phyloP scores from a whole-genome alignment of 768 basidiomycete species.

The Collybia nuda region DNA sequence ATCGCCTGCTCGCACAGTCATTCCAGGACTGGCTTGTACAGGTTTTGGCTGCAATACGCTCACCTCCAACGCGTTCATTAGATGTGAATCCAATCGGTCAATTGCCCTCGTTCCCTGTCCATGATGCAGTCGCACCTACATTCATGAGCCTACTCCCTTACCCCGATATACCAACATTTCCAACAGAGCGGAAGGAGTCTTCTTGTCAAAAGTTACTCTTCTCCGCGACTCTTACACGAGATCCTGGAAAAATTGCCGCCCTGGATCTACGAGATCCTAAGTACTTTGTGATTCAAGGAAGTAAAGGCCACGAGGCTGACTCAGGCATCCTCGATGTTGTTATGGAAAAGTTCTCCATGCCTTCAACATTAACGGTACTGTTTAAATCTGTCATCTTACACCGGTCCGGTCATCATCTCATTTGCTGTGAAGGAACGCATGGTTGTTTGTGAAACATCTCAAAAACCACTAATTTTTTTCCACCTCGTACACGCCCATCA shows the following conservation, averaged over 20 bases:
- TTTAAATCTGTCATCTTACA: neutral
- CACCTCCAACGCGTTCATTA: constrained; percentile 12
- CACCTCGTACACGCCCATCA: constrained; percentile 69
- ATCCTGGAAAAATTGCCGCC: constrained; percentile 90
- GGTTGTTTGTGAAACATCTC: constrained; percentile 71
- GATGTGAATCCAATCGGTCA: neutral
- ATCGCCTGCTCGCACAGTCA: constrained; percentile 90
- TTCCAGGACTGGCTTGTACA: constrained; percentile 94
- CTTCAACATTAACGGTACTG: constrained; percentile 69
- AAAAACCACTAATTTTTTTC: constrained; percentile 90
- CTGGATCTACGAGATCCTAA: constrained; percentile 77
- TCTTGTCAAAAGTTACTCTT: constrained; percentile 95
- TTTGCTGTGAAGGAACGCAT: constrained; percentile 71
- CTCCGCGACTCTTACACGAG: constrained; percentile 92
- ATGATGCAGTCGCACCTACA: constrained; percentile 65
- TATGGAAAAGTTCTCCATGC: constrained; percentile 82
- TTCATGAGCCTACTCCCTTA: constrained; percentile 44
- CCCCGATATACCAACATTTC: constrained; percentile 43
- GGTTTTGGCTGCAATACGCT: constrained; percentile 73
- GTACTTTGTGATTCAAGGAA: constrained; percentile 83
- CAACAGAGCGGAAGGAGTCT: constrained; percentile 54
- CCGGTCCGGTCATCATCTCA: neutral
- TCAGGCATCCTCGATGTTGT: constrained; percentile 49
- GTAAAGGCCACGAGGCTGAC: constrained; percentile 30
- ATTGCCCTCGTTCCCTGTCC: constrained; percentile 8